phyloP scores from a whole-genome alignment of 2,329 filamentous ascomycete species.

The Fonsecaea pugnacius region DNA sequence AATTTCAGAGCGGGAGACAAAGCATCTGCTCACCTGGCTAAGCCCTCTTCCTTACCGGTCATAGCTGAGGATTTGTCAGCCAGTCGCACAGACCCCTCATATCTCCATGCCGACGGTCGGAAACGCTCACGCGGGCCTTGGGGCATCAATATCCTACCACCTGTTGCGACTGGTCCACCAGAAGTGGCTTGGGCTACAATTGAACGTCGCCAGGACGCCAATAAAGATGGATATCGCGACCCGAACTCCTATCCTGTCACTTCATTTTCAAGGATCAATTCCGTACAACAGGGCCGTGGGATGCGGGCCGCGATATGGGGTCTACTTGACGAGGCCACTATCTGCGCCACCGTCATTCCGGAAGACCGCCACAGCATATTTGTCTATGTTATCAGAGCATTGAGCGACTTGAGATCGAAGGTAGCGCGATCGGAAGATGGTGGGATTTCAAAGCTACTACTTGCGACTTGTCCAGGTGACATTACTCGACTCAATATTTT shows the following conservation, averaged over 20 bases:
- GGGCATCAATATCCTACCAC: background rate
- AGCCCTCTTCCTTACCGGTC: background rate
- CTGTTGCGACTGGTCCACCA: background rate
- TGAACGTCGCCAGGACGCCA: background rate
- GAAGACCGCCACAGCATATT: conserved; percentile 15
- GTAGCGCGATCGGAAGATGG: background rate
- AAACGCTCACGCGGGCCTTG: background rate
- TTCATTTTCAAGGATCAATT: background rate
- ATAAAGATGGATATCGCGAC: background rate
- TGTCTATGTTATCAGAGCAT: conserved; percentile 6
- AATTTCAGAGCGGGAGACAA: background rate
- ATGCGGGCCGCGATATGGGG: background rate
- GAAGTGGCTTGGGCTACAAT: background rate
- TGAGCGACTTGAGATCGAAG: background rate
- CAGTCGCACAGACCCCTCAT: no score
- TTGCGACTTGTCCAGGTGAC: background rate
- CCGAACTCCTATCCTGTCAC: background rate
- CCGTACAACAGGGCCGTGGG: background rate
- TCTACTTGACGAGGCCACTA: background rate
- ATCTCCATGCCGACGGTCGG: background rate
- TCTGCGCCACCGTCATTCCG: conserved; percentile 6
- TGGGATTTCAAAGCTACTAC: background rate
- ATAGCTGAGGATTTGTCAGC: background rate
- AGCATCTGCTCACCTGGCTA: conserved; percentile 2
- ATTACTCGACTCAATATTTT: conserved; percentile 15